Evolutionary conservation across 306 rosid genomes (phyloP), one percentile per base, ranked within the genome.

Genomic region (Glycine tomentella): DNA sequence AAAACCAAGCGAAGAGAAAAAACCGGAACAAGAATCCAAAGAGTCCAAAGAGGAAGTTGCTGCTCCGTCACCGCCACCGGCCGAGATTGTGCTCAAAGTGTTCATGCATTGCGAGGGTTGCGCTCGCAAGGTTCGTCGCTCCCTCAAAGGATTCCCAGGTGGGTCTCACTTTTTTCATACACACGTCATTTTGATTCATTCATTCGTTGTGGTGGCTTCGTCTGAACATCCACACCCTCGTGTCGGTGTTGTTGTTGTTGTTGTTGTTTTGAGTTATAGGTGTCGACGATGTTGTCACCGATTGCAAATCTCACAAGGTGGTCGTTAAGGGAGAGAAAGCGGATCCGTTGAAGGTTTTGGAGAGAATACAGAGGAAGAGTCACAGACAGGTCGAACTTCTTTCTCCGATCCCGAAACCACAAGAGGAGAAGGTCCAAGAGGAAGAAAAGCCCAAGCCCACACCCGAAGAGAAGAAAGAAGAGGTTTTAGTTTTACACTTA

Each of bases 61-160:
- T 8, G 33, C 61, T 36, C 40, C 40, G 5, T 76, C 83, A 0
- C 33, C 97, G 0, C 85, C 87, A 3, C 87, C 94, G 7, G 82
- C 86, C 3, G 97, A 95, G 70, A 89, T 93, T 61, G 74, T 93
- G 31, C 95, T 95, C 57, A 80, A 72, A 79, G 99, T 95, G 7
- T 91, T 72, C 89, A 95, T 95, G 99, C 99, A 95, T 89, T 95
- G 99, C 50, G 97, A 95, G 86, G 97, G 95, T 2, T 95, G 99
- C 77, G 99, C 99, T 8, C 90, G 94, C 15, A 92, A 91, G 84
- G 99, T 95, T 79, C 90, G 89, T 48, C 86, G 95, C 8, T 85
- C 85, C 46, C 97, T 95, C 80, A 91, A 88, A 67, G 90, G 90
- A 11, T 92, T 92, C 72, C 86, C 88, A 65, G 98, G 98, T 94